Evolutionary conservation across 2,329 filamentous ascomycete species (phyloP).

Genomic region (Metarhizium anisopliae): DNA sequence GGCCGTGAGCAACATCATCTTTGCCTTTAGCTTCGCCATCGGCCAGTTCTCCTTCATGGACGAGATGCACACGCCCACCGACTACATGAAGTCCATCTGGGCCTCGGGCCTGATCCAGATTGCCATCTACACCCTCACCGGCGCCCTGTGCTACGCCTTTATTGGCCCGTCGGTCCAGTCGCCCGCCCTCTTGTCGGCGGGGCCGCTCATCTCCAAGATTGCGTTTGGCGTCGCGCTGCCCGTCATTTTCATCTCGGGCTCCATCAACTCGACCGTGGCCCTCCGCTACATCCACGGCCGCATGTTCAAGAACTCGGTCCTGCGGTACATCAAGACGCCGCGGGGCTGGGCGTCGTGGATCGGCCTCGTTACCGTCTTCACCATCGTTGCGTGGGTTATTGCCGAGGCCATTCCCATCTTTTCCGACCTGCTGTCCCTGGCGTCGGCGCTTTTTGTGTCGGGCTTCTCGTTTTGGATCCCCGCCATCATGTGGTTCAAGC

Average conservation of each 20-base stretch:
- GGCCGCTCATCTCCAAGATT: slow-evolving; percentile 46
- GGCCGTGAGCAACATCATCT: slow-evolving; percentile 53
- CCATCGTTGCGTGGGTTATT: slow-evolving; percentile 57
- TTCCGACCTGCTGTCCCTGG: slow-evolving; percentile 48
- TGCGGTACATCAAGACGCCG: slow-evolving; percentile 28
- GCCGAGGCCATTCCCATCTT: slow-evolving; percentile 65
- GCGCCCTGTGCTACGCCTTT: slow-evolving; percentile 56
- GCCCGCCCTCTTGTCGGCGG: slow-evolving; percentile 55
- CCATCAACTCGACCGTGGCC: slow-evolving; percentile 44
- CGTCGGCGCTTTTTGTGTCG: slow-evolving; percentile 36
- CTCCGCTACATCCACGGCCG: slow-evolving; percentile 29
- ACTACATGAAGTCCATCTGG: slow-evolving; percentile 39
- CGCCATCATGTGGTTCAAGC: slow-evolving; percentile 14
- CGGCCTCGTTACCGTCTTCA: slow-evolving; percentile 44
- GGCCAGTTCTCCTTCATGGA: slow-evolving; percentile 36
- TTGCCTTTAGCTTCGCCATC: slow-evolving; percentile 47
- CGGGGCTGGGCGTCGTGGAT: slow-evolving; percentile 43
- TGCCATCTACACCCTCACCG: slow-evolving; percentile 52
- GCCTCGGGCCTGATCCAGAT: slow-evolving; percentile 49
- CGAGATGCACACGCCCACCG: slow-evolving; percentile 31
- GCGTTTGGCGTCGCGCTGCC: slow-evolving; percentile 57
- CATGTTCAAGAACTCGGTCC: slow-evolving; percentile 24
- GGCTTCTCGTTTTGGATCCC: slow-evolving; percentile 14
- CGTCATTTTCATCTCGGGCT: slow-evolving; percentile 60
- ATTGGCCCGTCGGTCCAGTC: slow-evolving; percentile 49